Base-by-base conservation (phyloP, 2,329 filamentous ascomycete species). In the Cladobotryum protrusum region DNA sequence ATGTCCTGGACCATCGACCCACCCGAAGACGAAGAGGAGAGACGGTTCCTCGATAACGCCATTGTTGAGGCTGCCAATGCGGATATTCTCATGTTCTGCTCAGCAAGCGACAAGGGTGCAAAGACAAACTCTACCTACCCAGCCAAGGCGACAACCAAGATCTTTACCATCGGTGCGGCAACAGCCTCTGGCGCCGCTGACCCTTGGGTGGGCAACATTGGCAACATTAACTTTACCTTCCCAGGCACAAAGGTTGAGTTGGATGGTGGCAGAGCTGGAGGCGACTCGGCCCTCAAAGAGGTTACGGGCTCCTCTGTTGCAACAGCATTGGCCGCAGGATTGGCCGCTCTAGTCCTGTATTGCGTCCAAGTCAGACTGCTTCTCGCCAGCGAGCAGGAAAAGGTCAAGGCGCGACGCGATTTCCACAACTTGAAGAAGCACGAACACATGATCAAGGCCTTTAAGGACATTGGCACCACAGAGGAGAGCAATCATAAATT, bases 31-130 rank as follows among this genome's bases (percentile, higher is more conserved):
- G 50, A 52, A n/a, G 50, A 52, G 32, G 54, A 54, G 43, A 52
- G 48, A 39, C n/a, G 51, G 55, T 9, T 37, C 4, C 61, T 69
- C 1, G 53, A 62, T 8, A 29, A 47, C 0, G 65, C 67, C 12
- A 60, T 70, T 20, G 37, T 41, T 0, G 42, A 55, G 1, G 54
- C 57, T 19, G 39, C 52, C 14, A 56, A 53, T 2, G 66, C 66
- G 1, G 49, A 60, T 6, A 70, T 71, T 5, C 57, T 71, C 39
- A 62, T 72, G 53, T 71, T 72, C 52, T 71, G 68, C 55, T 61
- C 69, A 0, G 61, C 66, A 0, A 61, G 51, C 5, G 68, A 71
- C 50, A 57, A 64, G 40, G 64, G 59, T 1, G 43, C 53, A 15
- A 50, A 53, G 45, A 33, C 40, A 17, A 50, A 47, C 29, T 34